Evolutionary conservation across 768 basidiomycete species (phyloP).

Genomic region (Tulasnella calospora): DNA sequence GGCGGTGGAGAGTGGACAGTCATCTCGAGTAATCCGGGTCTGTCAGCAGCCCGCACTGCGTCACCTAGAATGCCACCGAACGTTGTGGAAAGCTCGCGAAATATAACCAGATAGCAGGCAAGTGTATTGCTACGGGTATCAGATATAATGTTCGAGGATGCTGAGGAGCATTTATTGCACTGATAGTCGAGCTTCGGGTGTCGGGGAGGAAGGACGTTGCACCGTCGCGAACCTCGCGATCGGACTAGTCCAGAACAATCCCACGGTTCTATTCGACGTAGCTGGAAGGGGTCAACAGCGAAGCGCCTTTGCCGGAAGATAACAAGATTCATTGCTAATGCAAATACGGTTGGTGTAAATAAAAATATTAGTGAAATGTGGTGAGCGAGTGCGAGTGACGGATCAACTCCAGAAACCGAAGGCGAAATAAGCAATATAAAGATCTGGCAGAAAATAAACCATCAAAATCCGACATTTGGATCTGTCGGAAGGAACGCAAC

Average conservation of each 20-base stretch:
- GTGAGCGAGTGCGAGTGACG: no score
- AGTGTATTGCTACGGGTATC: not conserved
- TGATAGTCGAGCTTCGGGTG: no score
- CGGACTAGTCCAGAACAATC: no score
- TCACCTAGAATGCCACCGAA: not conserved
- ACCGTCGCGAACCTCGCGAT: no score
- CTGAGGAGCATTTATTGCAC: no score
- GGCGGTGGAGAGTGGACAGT: not conserved
- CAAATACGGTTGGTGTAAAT: not conserved
- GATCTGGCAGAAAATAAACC: not conserved
- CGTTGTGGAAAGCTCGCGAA: not conserved
- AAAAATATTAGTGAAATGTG: not conserved
- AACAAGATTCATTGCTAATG: not conserved
- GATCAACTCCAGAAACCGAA: not conserved
- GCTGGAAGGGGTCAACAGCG: not conserved
- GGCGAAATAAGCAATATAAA: not conserved
- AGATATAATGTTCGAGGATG: not conserved
- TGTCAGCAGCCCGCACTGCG: not conserved
- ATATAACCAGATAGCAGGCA: not conserved
- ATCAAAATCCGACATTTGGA: not conserved
- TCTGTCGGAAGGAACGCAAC: constrained; percentile 7
- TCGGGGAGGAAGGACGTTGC: no score
- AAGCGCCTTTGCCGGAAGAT: not conserved
- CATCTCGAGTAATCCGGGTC: not conserved
- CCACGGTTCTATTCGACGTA: no score